These are phyloP conservation scores for Apiospora hydei DNA, from an alignment of 2,329 filamentous ascomycete species.

Conservation along the genomic window DNA sequence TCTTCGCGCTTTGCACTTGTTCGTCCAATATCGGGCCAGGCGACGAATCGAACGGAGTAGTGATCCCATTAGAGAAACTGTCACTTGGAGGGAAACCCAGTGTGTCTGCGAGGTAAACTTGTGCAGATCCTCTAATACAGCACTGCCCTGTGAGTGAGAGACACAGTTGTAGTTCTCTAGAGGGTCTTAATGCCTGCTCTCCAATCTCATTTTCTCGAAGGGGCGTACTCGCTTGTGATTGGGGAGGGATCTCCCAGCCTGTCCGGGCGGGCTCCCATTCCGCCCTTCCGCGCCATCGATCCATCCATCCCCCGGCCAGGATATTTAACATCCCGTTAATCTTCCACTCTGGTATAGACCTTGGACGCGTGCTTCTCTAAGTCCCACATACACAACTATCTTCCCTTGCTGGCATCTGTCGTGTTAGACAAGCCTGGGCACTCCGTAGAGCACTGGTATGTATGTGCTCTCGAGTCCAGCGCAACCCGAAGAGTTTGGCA, in stretches of 20 bases:
- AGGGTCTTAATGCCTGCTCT: not conserved
- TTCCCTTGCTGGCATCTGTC: not conserved
- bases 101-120: not conserved
- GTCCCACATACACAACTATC: not conserved
- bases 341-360: not conserved
- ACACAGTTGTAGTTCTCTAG: not conserved
- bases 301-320: not conserved
- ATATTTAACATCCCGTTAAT: not conserved
- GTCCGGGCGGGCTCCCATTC: not conserved
- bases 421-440: too few species aligned
- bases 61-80: not conserved
- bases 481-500: not conserved
- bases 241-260: not conserved
- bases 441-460: not conserved
- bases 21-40: not conserved
- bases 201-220: not conserved
- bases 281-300: constrained; percentile 1
- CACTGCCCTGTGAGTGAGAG: not conserved
- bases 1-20: not conserved
- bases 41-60: not conserved
- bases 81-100: not conserved
- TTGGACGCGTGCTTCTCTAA: not conserved
- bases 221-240: not conserved
- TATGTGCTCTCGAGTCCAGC: not conserved
- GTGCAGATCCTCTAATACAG: not conserved